Percentiles rank a stretch among this genome's conserved stretches.
phyloP scores from a whole-genome alignment of 768 basidiomycete genomes.

The Rubroboletus satanas region DNA sequence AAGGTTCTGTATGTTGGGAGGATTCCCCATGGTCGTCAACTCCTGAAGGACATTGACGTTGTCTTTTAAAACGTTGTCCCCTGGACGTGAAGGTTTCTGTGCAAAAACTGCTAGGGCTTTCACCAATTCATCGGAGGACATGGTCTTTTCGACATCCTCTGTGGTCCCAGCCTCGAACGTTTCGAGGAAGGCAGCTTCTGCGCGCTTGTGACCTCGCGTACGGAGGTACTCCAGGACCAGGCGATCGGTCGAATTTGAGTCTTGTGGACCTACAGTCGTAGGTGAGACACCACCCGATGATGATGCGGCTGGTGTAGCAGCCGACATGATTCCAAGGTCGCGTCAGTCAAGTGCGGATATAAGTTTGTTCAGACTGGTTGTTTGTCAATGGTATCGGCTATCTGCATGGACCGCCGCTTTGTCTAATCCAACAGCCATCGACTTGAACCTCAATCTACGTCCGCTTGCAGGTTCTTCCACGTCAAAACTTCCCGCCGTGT shows the following conservation, averaged over 20 bases:
- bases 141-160: slow-evolving; percentile 36
- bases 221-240: slow-evolving; percentile 49
- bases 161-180: slow-evolving; percentile 30
- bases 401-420: background rate
- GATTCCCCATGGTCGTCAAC: slow-evolving; percentile 63
- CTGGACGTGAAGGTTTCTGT: slow-evolving; percentile 61
- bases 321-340: slow-evolving; percentile 23
- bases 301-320: slow-evolving; percentile 32
- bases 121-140: slow-evolving; percentile 49
- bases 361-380: background rate
- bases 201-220: slow-evolving; percentile 41
- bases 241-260: slow-evolving; percentile 35
- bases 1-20: slow-evolving; percentile 68
- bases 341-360: background rate
- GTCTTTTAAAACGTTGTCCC: slow-evolving; percentile 71
- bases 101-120: slow-evolving; percentile 63
- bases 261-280: slow-evolving; percentile 26
- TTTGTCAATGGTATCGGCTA: background rate
- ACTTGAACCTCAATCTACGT: too few relatives aligned
- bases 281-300: slow-evolving; percentile 34
- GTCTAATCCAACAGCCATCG: background rate
- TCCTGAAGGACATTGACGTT: slow-evolving; percentile 62
- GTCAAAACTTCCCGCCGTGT: background rate
- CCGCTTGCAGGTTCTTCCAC: background rate
- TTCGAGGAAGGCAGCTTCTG: slow-evolving; percentile 43